Base-by-base conservation (phyloP, 768 basidiomycete species). In the Boletus insuetus region DNA sequence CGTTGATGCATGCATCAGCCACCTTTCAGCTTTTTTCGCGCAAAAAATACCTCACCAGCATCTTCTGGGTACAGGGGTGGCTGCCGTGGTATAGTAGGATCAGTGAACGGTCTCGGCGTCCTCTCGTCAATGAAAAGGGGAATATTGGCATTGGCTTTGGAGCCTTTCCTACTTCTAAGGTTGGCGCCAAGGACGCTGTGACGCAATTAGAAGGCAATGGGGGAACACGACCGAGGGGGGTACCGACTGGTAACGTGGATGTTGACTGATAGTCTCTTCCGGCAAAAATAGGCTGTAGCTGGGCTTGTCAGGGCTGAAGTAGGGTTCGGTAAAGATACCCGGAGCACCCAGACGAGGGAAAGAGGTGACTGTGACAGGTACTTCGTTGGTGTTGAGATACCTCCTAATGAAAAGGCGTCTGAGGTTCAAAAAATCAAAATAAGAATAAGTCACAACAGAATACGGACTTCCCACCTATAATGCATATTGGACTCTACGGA, bases 271-370 rank as follows among this genome's bases (percentile, higher is more conserved):
- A 60, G 97, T 85, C 73, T 97, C 87, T 64, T 98, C 88, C 1
- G 94, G 93, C 16, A 98, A 79, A 77, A 98, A 98, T 51, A 97
- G 74, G 68, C 92, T 94, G 69, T 92, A 89, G 63, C 93, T 95
- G 29, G 92, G 95, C 51, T 85, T 73, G 6, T 74, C 71, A 8
- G 94, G 91, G 56, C 85, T 81, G 61, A 78, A 89, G 68, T 88
- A 84, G 4, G 97, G 97, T 59, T 97, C 94, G 2, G 94, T 93
- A 72, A 98, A 99, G 49, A 86, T 82, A 35, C 92, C 96, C 4
- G 83, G 85, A 11, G 85, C 88, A 20, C 97, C 97, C 22, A 98
- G 77, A 37, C 91, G 84, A 44, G 96, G 96, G 75, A 90, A 99
- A 17, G 91, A 91, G 2, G 97, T 98, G 67, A 99, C 75, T 12